phyloP scores from a whole-genome alignment of 371 early-diverging fungal species.

The Mucor piriformis region DNA sequence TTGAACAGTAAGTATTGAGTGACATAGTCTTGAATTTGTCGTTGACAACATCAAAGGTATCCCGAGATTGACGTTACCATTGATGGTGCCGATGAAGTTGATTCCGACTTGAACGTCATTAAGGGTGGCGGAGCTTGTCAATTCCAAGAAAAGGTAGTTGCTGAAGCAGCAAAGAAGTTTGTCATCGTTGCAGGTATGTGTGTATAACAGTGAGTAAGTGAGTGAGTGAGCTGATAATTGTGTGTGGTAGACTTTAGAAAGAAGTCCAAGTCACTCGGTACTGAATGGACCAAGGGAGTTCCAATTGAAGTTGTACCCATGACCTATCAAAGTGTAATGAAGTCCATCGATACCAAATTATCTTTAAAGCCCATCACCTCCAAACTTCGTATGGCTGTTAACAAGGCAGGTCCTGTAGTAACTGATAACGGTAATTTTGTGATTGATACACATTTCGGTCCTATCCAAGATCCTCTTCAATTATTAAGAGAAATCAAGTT shows the following conservation, averaged over 20 bases:
- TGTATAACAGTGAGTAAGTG: not conserved
- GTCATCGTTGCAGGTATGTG: constrained; percentile 77
- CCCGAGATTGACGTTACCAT: constrained; percentile 84
- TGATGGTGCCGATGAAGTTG: constrained; percentile 96
- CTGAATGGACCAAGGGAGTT: constrained; percentile 82
- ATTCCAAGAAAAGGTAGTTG: constrained; percentile 91
- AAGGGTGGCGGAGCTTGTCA: constrained; percentile 96
- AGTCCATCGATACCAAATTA: constrained; percentile 21
- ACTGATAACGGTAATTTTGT: constrained; percentile 95
- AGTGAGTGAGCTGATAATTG: too few relatives aligned
- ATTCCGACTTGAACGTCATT: constrained; percentile 78
- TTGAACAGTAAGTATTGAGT: constrained; percentile 61
- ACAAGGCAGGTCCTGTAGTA: constrained; percentile 93
- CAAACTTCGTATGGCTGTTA: constrained; percentile 74
- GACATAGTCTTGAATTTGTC: not conserved
- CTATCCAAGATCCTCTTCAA: constrained; percentile 63
- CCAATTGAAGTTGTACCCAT: constrained; percentile 91
- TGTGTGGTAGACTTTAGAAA: constrained; percentile 76
- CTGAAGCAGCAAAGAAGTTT: constrained; percentile 78
- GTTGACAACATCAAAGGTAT: not conserved
- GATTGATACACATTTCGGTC: constrained; percentile 84
- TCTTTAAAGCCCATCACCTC: constrained; percentile 36
- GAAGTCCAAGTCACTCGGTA: constrained; percentile 75
- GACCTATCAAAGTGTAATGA: constrained; percentile 51
- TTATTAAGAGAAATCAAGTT: constrained; percentile 66